phyloP scores from a whole-genome alignment of 768 basidiomycete species.

The Filobasidium wieringae region DNA sequence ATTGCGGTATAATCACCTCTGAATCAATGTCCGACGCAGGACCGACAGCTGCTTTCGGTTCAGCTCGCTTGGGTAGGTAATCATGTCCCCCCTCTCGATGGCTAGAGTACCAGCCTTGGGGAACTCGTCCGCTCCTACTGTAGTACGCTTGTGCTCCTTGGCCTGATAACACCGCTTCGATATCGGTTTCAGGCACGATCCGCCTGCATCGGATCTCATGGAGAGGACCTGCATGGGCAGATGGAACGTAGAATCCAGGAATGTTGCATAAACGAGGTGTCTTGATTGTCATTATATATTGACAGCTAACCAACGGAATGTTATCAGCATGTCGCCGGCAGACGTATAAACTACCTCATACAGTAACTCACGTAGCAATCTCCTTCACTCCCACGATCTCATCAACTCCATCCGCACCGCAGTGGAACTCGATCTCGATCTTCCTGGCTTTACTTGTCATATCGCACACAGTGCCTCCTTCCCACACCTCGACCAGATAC shows the following conservation, averaged over 20 bases:
- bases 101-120: too few species aligned
- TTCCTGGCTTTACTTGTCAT: slow-evolving; percentile 76
- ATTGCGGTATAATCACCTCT: not conserved
- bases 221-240: slow-evolving; percentile 16
- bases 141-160: too few species aligned
- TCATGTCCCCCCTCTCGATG: too few species aligned
- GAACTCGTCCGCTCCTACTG: too few species aligned
- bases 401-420: slow-evolving; percentile 87
- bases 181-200: slow-evolving; percentile 24
- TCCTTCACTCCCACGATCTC: slow-evolving; percentile 84
- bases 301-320: slow-evolving; percentile 39
- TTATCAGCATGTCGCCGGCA: not conserved
- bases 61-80: too few species aligned
- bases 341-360: not conserved
- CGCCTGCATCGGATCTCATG: slow-evolving; percentile 28
- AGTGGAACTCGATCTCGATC: slow-evolving; percentile 97
- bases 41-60: too few species aligned
- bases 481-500: slow-evolving; percentile 65
- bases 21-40: not conserved
- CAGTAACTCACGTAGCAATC: slow-evolving; percentile 56
- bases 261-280: slow-evolving; percentile 88
- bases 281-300: slow-evolving; percentile 85
- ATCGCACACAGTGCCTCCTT: slow-evolving; percentile 72
- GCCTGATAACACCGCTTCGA: not conserved
- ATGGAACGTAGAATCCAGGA: slow-evolving; percentile 61